phyloP scores from a whole-genome alignment of 2,329 filamentous ascomycete species.

The Xylaria sp. region DNA sequence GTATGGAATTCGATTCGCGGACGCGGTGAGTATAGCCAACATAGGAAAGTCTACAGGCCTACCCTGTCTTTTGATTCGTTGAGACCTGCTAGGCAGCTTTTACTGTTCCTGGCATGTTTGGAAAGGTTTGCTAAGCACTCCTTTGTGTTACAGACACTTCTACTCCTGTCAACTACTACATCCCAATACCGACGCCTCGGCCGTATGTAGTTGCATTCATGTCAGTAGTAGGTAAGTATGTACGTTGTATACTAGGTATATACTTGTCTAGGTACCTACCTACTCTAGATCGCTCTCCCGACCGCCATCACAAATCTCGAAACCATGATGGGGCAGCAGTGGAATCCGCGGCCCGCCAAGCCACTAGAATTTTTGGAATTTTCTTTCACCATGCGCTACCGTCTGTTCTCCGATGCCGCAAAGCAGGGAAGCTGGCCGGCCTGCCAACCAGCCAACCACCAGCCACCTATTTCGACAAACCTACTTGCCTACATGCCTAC shows the following conservation, averaged over 20 bases:
- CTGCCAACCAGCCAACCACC: too few relatives aligned
- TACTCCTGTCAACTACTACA: too few relatives aligned
- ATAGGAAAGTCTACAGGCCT: slow-evolving; percentile 21
- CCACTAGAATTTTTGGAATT: slow-evolving; percentile 3
- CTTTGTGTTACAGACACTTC: slow-evolving; percentile 17
- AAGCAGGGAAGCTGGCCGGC: neutral
- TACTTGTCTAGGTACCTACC: neutral
- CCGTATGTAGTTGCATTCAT: too few relatives aligned
- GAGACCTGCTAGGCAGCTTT: slow-evolving; percentile 13
- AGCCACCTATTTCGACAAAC: too few relatives aligned
- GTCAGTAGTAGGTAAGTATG: too few relatives aligned
- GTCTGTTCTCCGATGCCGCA: neutral
- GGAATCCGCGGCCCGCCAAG: slow-evolving; percentile 23
- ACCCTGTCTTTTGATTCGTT: slow-evolving; percentile 20
- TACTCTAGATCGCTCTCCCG: neutral
- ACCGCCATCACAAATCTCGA: slow-evolving; percentile 15
- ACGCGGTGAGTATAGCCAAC: slow-evolving; percentile 13
- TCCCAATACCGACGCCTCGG: too few relatives aligned
- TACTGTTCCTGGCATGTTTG: slow-evolving; percentile 28
- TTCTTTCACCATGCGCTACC: neutral
- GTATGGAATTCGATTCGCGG: too few relatives aligned
- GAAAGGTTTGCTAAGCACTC: slow-evolving; percentile 6
- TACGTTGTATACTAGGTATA: too few relatives aligned
- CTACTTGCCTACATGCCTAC: neutral
- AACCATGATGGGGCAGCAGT: slow-evolving; percentile 19